Base-by-base conservation (phyloP, 179 eudicot genomes). In the Vitellaria paradoxa region DNA sequence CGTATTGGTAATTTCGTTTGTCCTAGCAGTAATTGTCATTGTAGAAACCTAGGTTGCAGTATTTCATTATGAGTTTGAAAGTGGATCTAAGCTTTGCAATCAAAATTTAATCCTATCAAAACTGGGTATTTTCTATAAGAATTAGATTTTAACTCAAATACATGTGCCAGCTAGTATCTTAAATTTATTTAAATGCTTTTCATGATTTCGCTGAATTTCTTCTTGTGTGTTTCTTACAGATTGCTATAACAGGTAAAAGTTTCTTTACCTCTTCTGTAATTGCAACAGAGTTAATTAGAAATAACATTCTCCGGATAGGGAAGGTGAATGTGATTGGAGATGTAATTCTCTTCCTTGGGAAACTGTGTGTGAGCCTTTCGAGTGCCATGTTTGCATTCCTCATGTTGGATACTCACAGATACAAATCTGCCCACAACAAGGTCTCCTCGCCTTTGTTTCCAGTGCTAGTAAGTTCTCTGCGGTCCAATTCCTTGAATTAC, bases 261-360 rank as follows among this genome's bases (percentile, higher is more conserved):
- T 93, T 91, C 85, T 91, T 90, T 81, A 86, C 86, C 71, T 84
- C 97, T 20, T 93, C 96, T 30, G 93, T 90, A 75, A 86, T 93
- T 52, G 93, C 97, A 53, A 93, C 93, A 15, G 92, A 87, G 65
- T 77, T 91, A 78, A 93, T 93, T 20, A 91, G 87, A 85, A 93
- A 87, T 73, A 93, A 93, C 83, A 91, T 91, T 49, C 85, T 91
- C n/a, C 84, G 93, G 82, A 91, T 91, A 10, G 94, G 97, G 76
- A 91, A 89, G 84, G 96, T 93, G 73, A 93, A 93, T 83, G 96
- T 93, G 45, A 82, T 91, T 64, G 97, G 97, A 57, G 97, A 93
- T 59, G 90, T 91, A 50, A 90, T 91, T 61, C 88, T 93, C 71
- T 85, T 89, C 68, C 90, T 93, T 42, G 97, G 96, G 53, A 93